Conservation (phyloP, 371 early-diverging fungal species). For the Blastocladiella emersonii region DNA sequence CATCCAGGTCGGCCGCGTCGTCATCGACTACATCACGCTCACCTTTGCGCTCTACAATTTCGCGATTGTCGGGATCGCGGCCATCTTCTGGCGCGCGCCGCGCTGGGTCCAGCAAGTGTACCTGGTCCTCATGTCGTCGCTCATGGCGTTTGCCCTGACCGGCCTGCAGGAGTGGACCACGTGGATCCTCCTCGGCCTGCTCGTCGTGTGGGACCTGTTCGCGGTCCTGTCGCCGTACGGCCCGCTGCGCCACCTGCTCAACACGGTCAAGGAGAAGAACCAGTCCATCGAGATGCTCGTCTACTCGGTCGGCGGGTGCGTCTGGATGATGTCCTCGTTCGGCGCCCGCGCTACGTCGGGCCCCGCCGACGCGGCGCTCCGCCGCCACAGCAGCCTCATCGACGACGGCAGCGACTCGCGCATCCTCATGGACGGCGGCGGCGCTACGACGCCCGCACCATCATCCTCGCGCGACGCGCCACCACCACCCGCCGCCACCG, state of each 20-base stretch:
- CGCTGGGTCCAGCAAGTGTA: conserved; percentile 60
- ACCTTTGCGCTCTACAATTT: conserved; percentile 67
- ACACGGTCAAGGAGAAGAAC: conserved; percentile 52
- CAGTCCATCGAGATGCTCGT: conserved; percentile 11
- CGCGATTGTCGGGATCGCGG: conserved; percentile 51
- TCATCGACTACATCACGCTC: conserved; percentile 61
- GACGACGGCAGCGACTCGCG: neutral
- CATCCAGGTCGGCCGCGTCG: conserved; percentile 44
- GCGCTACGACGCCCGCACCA: too few relatives aligned
- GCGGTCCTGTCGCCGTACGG: conserved; percentile 83
- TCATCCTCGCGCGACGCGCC: neutral
- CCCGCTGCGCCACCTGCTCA: conserved; percentile 67
- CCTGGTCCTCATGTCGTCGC: conserved; percentile 60
- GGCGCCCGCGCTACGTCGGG: neutral
- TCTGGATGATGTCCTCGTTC: conserved; percentile 49
- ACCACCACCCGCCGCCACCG: neutral
- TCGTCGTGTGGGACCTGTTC: conserved; percentile 75
- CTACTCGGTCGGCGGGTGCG: conserved; percentile 11
- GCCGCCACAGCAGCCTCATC: neutral
- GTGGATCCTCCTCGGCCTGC: conserved; percentile 64
- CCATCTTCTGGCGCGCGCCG: conserved; percentile 75
- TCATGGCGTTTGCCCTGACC: conserved; percentile 68
- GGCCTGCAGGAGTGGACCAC: conserved; percentile 61
- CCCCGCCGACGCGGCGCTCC: neutral
- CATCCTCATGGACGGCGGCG: neutral